Conservation (phyloP, 148 eudicot genomes). For the Oxyria digyna region DNA sequence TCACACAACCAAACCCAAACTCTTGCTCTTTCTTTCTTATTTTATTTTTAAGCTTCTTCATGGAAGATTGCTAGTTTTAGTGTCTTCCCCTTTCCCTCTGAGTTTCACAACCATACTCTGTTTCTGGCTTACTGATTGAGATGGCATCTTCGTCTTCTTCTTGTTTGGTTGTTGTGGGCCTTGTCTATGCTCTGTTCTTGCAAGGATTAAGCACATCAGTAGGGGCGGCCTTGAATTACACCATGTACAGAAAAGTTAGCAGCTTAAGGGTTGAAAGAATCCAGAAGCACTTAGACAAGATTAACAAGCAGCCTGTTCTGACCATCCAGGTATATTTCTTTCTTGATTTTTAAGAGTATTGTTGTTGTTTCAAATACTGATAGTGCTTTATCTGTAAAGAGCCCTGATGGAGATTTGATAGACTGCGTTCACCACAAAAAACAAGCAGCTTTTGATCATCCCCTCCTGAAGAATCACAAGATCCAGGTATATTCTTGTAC, state of each 20-base stretch:
- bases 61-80: background rate
- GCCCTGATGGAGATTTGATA: slow-evolving; percentile 97
- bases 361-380: no score
- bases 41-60: background rate
- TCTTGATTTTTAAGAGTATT: background rate
- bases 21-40: background rate
- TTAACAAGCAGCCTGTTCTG: slow-evolving; percentile 67
- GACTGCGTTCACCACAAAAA: slow-evolving; percentile 80
- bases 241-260: slow-evolving; percentile 56
- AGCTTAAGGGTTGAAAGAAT: slow-evolving; percentile 73
- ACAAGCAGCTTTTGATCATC: slow-evolving; percentile 96
- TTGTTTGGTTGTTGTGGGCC: background rate
- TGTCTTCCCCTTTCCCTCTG: background rate
- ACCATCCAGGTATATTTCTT: slow-evolving; percentile 48
- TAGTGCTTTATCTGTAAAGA: slow-evolving; percentile 26
- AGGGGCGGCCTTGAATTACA: slow-evolving; percentile 45
- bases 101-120: background rate
- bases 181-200: background rate
- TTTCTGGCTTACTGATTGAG: background rate
- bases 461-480: slow-evolving; percentile 93
- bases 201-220: slow-evolving; percentile 7
- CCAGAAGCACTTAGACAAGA: slow-evolving; percentile 56
- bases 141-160: background rate
- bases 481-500: slow-evolving; percentile 52
- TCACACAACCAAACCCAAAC: no score